Evolutionary conservation across 139 green algal genomes (phyloP).

Genomic region (Coccomyxa sp.): DNA sequence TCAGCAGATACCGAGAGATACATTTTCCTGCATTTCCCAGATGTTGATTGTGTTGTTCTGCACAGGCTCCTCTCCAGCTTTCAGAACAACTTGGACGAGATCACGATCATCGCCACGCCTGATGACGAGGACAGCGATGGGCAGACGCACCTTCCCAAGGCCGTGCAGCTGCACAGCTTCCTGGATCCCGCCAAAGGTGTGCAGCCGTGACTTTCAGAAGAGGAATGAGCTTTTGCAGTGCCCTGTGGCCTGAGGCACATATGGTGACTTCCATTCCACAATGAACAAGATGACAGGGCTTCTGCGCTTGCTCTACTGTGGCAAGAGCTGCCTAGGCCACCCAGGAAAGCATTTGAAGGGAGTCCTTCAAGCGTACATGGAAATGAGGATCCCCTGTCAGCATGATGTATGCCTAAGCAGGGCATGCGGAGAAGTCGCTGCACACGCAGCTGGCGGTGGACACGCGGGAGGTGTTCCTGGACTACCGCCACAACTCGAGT

Average conservation of each 20-base stretch:
- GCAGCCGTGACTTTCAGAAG: background rate
- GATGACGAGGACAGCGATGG: constrained; percentile 1
- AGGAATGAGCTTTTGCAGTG: background rate
- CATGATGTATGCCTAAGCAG: constrained; percentile 18
- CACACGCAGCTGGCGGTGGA: constrained; percentile 58
- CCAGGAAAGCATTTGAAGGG: too few species aligned
- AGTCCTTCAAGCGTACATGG: too few species aligned
- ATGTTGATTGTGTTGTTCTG: background rate
- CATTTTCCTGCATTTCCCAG: background rate
- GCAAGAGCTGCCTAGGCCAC: too few species aligned
- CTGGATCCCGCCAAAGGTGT: constrained; percentile 58
- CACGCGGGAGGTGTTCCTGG: constrained; percentile 49
- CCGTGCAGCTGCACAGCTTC: constrained; percentile 56
- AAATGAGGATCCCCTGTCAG: too few species aligned
- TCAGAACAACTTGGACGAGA: constrained; percentile 61
- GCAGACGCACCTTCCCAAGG: constrained; percentile 9
- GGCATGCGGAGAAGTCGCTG: constrained; percentile 36
- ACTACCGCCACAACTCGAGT: constrained; percentile 38
- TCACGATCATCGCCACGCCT: constrained; percentile 61
- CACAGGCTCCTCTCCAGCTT: constrained; percentile 64
- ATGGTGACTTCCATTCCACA: too few species aligned
- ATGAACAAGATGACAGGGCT: too few species aligned
- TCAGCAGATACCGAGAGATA: too few species aligned
- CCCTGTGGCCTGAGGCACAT: too few species aligned
- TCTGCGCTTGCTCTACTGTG: too few species aligned